Conservation (phyloP, 2,329 filamentous ascomycete genomes). For the Exophiala aquamarina region DNA sequence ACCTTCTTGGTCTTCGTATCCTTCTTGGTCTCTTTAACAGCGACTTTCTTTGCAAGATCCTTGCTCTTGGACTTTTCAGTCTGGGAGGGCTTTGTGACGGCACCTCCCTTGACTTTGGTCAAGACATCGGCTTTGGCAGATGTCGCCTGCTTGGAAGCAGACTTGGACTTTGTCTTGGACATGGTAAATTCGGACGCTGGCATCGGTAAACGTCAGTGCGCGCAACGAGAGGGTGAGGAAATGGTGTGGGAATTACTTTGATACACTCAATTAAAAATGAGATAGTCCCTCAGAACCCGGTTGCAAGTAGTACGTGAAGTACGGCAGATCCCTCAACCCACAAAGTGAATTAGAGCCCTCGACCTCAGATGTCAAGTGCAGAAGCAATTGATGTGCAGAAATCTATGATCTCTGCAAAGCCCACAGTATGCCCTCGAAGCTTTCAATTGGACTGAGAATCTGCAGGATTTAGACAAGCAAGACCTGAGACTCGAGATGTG, state of each 20-base stretch:
- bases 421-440: slow-evolving; percentile 15
- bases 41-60: slow-evolving; percentile 42
- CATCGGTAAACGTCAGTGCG: too few relatives aligned
- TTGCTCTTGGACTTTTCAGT: slow-evolving; percentile 47
- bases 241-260: too few relatives aligned
- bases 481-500: slow-evolving; percentile 16
- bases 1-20: slow-evolving; percentile 44
- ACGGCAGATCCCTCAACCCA: slow-evolving; percentile 26
- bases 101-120: slow-evolving; percentile 49
- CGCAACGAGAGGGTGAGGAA: too few relatives aligned
- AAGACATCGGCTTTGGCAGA: slow-evolving; percentile 41
- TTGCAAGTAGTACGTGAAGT: slow-evolving; percentile 9
- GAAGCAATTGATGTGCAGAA: slow-evolving; percentile 21
- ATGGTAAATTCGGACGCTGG: too few relatives aligned
- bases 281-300: slow-evolving; percentile 10
- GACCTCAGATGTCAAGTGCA: slow-evolving; percentile 22
- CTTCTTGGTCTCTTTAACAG: slow-evolving; percentile 42
- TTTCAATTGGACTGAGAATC: neutral
- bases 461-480: slow-evolving; percentile 22
- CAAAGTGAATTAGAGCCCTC: slow-evolving; percentile 25
- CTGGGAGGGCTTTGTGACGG: slow-evolving; percentile 46
- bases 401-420: slow-evolving; percentile 18
- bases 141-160: slow-evolving; percentile 36
- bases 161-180: slow-evolving; percentile 50
- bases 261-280: neutral